Conservation (phyloP, 2,329 filamentous ascomycete genomes). For the Cladophialophora psammophila region DNA sequence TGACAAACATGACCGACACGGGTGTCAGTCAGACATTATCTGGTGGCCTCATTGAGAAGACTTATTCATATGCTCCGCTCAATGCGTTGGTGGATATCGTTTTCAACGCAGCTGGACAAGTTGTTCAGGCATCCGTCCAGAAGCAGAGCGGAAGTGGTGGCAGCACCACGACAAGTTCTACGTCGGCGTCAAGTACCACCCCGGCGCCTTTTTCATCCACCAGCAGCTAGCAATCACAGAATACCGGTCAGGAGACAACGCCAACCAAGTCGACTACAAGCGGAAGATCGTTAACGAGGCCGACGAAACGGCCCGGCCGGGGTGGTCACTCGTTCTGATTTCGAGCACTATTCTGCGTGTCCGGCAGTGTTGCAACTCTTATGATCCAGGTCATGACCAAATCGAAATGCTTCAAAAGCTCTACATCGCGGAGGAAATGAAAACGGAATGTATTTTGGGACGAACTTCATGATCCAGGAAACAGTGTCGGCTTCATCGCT, state of each 20-base stretch:
- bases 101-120: constrained; percentile 62
- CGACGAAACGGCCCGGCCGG: not conserved
- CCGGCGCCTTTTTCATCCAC: constrained; percentile 9
- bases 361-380: too few relatives aligned
- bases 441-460: not conserved
- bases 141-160: constrained; percentile 21
- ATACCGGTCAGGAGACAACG: not conserved
- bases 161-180: constrained; percentile 15
- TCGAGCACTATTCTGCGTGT: not conserved
- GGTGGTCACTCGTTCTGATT: not conserved
- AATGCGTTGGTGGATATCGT: constrained; percentile 63
- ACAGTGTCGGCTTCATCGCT: not conserved
- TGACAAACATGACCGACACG: constrained; percentile 65
- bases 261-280: not conserved
- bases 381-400: not conserved
- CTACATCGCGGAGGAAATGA: not conserved
- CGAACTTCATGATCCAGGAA: not conserved
- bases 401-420: not conserved
- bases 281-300: not conserved
- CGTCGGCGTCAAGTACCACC: constrained; percentile 18
- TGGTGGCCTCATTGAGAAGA: constrained; percentile 55
- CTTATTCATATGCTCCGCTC: constrained; percentile 60
- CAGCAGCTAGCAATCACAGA: constrained; percentile 6
- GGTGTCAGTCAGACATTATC: constrained; percentile 34
- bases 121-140: constrained; percentile 56